Evolutionary conservation across 2,329 filamentous ascomycete genomes (phyloP).

Genomic region (Colletotrichum musicola): DNA sequence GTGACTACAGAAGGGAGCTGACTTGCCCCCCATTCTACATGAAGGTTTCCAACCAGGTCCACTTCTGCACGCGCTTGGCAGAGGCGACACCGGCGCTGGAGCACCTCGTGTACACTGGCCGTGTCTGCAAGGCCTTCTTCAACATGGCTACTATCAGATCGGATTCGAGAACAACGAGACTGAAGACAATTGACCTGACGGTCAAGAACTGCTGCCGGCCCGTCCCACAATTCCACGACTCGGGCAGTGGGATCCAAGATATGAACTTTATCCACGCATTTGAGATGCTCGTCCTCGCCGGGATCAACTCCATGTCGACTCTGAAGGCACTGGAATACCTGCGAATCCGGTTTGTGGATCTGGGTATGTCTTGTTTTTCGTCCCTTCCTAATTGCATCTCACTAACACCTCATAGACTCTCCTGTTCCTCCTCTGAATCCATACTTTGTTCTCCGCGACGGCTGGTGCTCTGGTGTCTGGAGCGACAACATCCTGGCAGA

Average conservation of each 20-base stretch:
- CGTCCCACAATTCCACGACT: conserved; percentile 68
- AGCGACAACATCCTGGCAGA: conserved; percentile 74
- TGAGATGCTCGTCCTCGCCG: conserved; percentile 75
- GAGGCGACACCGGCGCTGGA: conserved; percentile 72
- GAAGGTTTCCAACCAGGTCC: conserved; percentile 69
- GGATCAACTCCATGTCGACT: conserved; percentile 69
- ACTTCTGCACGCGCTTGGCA: conserved; percentile 73
- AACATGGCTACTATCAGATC: conserved; percentile 65
- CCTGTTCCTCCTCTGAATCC: conserved; percentile 78
- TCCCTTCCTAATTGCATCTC: not conserved
- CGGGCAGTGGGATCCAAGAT: conserved; percentile 78
- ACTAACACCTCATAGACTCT: conserved; percentile 66
- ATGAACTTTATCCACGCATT: conserved; percentile 79
- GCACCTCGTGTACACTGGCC: conserved; percentile 78
- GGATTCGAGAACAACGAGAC: conserved; percentile 60
- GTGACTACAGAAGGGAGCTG: conserved; percentile 76
- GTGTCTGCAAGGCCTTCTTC: conserved; percentile 78
- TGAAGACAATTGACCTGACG: conserved; percentile 77
- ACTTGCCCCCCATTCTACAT: conserved; percentile 71
- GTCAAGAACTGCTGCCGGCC: conserved; percentile 81
- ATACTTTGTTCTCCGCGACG: conserved; percentile 74
- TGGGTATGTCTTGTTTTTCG: conserved; percentile 60
- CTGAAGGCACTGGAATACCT: conserved; percentile 73
- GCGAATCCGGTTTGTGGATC: conserved; percentile 80
- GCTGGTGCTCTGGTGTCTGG: conserved; percentile 78